Evolutionary conservation across 768 basidiomycete genomes (phyloP), one percentile per base, ranked within the genome.

Genomic region (Rubroboletus satanas): DNA sequence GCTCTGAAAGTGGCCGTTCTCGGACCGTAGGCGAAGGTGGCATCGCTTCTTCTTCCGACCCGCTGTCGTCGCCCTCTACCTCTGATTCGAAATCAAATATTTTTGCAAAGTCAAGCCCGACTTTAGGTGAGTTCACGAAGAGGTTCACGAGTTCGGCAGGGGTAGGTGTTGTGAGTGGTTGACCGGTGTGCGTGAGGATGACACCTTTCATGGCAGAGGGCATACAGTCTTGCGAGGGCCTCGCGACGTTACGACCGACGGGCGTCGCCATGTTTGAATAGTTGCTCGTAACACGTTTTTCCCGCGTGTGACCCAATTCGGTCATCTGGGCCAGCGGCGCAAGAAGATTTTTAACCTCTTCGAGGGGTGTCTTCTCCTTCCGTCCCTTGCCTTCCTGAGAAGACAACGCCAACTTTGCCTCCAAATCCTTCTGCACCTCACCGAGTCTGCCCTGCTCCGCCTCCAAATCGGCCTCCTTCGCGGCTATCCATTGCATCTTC

Each of bases 141-240:
- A 90, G 75, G 35, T 80, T 83, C 3, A 79, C 79, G 0, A 91
- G 75, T 62, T 87, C 86, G 0, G 77, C 73, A 0, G 86, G 87
- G 2, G 80, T 76, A 1, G 90, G 90, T 12, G 90, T 93, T 4
- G 81, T 76, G 7, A 93, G 74, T 2, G 78, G 74, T 65, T 91
- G 84, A 8, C 91, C 90, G 0, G 91, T 91, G 8, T 84, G 75
- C 0, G 91, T 91, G 36, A 92, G 75, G 31, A 93, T 77, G 37
- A 93, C 87, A 3, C 91, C 84, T 65, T 85, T 85, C 84, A 87
- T 87, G 1, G 84, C 84, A 4, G 81, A 83, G 26, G 61, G 65
- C n/a, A 62, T 54, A 23, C 60, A 67, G 11, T 75, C 75, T 29
- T 66, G 57, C 26, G 15, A 5, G 1, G 49, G 60, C 49, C 65